Conservation (phyloP, 2,329 filamentous ascomycete species). For the Nothopassalora personata region DNA sequence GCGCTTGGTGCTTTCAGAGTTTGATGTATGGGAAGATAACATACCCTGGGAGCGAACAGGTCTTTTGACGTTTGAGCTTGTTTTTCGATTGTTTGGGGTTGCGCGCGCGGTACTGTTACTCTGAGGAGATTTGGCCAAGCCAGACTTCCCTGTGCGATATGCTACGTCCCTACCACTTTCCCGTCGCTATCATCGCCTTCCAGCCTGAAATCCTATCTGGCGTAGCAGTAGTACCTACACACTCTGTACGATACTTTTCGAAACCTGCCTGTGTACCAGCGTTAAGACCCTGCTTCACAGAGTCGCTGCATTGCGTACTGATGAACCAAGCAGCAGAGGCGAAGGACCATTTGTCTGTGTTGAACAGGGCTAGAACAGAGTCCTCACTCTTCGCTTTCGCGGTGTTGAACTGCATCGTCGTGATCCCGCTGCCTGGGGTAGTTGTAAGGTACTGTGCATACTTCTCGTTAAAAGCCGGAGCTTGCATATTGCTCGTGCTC, state of each 20-base stretch:
- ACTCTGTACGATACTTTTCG: slow-evolving; percentile 48
- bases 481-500: slow-evolving; percentile 66
- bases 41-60: too few relatives aligned
- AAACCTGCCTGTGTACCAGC: slow-evolving; percentile 48
- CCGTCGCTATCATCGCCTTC: slow-evolving; percentile 40
- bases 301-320: slow-evolving; percentile 47
- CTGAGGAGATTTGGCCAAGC: too few relatives aligned
- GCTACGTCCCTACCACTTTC: slow-evolving; percentile 17
- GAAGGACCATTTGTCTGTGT: slow-evolving; percentile 49
- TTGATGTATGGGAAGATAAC: too few relatives aligned
- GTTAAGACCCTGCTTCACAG: slow-evolving; percentile 41
- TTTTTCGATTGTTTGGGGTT: too few relatives aligned
- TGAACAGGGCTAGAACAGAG: slow-evolving; percentile 49
- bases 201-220: slow-evolving; percentile 47
- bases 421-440: slow-evolving; percentile 22
- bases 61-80: too few relatives aligned
- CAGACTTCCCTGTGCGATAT: too few relatives aligned
- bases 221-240: slow-evolving; percentile 48
- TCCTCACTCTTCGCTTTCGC: slow-evolving; percentile 35
- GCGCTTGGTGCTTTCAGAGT: too few relatives aligned
- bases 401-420: slow-evolving; percentile 27
- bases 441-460: slow-evolving; percentile 50
- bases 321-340: slow-evolving; percentile 60
- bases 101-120: too few relatives aligned
- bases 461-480: slow-evolving; percentile 48